Conservation (phyloP, 2,329 filamentous ascomycete species). For the Coccinonectria pachysandricola region DNA sequence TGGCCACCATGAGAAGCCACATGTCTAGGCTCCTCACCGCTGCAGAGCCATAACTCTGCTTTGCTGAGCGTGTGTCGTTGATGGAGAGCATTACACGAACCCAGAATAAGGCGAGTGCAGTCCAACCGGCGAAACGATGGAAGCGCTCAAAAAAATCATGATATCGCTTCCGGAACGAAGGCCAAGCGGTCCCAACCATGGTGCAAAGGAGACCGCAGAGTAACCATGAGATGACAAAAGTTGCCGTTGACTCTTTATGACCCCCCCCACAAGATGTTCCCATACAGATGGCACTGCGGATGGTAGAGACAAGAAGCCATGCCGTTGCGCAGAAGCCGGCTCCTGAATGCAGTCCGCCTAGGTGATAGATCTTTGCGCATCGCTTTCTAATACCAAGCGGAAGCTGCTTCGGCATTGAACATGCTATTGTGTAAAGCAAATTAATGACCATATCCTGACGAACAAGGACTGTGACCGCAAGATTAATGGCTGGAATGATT, state of each 20-base stretch:
- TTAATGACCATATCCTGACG: conserved; percentile 46
- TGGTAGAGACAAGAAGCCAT: conserved; percentile 37
- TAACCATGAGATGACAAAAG: conserved; percentile 42
- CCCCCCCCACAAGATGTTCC: conserved; percentile 18
- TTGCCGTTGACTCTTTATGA: conserved; percentile 29
- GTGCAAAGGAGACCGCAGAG: conserved; percentile 45
- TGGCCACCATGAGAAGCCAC: conserved; percentile 59
- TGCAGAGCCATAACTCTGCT: conserved; percentile 24
- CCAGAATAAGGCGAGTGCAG: conserved; percentile 55
- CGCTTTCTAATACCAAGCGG: conserved; percentile 39
- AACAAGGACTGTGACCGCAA: conserved; percentile 39
- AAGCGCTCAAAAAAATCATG: conserved; percentile 63
- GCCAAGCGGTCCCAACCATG: conserved; percentile 55
- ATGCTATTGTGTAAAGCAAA: conserved; percentile 34
- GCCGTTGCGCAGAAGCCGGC: conserved; percentile 37
- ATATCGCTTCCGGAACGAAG: conserved; percentile 47
- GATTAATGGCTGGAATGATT: conserved; percentile 36
- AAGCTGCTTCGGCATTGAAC: conserved; percentile 33
- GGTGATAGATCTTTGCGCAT: conserved; percentile 41
- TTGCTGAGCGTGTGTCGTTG: conserved; percentile 30
- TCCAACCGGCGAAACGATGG: conserved; percentile 68
- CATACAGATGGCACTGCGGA: conserved; percentile 27
- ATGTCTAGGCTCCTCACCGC: conserved; percentile 36
- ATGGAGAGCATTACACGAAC: conserved; percentile 46
- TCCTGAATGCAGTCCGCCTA: conserved; percentile 41